Conservation (phyloP, 768 basidiomycete genomes). For the Holtermannia corniformis region DNA sequence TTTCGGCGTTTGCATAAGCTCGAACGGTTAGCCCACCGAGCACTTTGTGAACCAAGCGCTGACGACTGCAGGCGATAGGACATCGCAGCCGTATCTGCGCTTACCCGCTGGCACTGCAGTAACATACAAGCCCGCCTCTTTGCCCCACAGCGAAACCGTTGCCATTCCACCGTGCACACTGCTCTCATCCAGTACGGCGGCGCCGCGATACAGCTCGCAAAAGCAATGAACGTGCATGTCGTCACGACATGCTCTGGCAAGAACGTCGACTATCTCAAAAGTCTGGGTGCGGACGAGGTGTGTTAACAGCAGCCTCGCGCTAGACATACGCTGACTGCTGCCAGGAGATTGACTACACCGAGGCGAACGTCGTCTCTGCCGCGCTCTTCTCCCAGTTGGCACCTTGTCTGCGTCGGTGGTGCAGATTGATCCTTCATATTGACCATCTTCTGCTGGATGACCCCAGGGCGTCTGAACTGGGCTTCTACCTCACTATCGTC, state of each 20-base stretch:
- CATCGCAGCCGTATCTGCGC: constrained; percentile 17
- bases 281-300: constrained; percentile 60
- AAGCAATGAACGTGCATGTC: constrained; percentile 54
- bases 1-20: constrained; percentile 48
- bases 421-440: constrained; percentile 65
- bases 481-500: constrained; percentile 28
- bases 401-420: constrained; percentile 53
- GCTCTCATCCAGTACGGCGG: constrained; percentile 45
- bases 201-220: constrained; percentile 66
- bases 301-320: not conserved
- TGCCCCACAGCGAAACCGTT: constrained; percentile 54
- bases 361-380: constrained; percentile 10
- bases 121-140: constrained; percentile 46
- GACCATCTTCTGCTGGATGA: constrained; percentile 67
- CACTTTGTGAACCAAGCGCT: not conserved
- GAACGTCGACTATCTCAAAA: constrained; percentile 53
- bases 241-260: constrained; percentile 53
- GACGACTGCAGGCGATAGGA: constrained; percentile 12
- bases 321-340: not conserved
- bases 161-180: constrained; percentile 55
- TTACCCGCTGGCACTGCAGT: constrained; percentile 20
- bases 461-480: constrained; percentile 11
- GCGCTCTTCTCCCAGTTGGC: constrained; percentile 56
- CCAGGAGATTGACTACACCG: constrained; percentile 23
- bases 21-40: not conserved